Conservation (phyloP, 1,284 basidiomycete genomes). For the Ceratobasidium sp. region DNA sequence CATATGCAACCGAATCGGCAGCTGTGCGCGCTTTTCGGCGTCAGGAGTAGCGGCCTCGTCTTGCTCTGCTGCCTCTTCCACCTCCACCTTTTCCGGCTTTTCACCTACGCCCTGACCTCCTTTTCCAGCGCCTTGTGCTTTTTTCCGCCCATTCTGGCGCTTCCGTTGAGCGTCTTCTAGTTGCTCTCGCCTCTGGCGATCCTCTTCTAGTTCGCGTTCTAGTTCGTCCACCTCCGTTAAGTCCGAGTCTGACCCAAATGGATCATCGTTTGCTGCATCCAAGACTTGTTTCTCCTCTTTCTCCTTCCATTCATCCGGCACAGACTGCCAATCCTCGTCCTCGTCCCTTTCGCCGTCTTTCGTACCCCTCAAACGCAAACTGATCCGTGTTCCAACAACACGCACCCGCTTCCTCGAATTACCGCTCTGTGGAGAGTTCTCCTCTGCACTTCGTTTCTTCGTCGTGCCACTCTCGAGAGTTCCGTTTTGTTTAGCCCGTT, state of each 20-base stretch:
- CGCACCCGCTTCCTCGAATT: conserved; percentile 59
- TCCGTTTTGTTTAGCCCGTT: conserved; percentile 47
- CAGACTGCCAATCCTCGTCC: background rate
- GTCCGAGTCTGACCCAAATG: conserved; percentile 49
- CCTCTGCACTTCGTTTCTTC: conserved; percentile 78
- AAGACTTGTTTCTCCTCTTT: conserved; percentile 17
- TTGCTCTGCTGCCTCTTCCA: conserved; percentile 51
- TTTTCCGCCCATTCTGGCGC: conserved; percentile 41
- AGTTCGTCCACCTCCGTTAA: conserved; percentile 50
- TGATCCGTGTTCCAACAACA: conserved; percentile 69
- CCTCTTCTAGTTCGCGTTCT: conserved; percentile 45
- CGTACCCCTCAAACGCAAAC: conserved; percentile 72
- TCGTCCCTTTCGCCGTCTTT: conserved; percentile 40
- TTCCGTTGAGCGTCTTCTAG: conserved; percentile 27
- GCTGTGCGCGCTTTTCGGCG: conserved; percentile 45
- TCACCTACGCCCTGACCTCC: conserved; percentile 48
- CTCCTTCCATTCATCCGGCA: conserved; percentile 22
- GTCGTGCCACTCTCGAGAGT: conserved; percentile 55
- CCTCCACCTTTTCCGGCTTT: conserved; percentile 52
- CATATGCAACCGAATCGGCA: conserved; percentile 49
- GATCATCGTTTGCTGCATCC: conserved; percentile 28
- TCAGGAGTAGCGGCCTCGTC: conserved; percentile 49
- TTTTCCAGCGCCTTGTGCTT: conserved; percentile 45
- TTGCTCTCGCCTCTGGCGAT: conserved; percentile 49
- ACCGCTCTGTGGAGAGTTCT: conserved; percentile 64